Percentiles rank a stretch among this genome's conserved stretches.
Evolutionary conservation across 225 moss, liverwort and hornwort genomes (phyloP).

Genomic region (Climacium dendroides): DNA sequence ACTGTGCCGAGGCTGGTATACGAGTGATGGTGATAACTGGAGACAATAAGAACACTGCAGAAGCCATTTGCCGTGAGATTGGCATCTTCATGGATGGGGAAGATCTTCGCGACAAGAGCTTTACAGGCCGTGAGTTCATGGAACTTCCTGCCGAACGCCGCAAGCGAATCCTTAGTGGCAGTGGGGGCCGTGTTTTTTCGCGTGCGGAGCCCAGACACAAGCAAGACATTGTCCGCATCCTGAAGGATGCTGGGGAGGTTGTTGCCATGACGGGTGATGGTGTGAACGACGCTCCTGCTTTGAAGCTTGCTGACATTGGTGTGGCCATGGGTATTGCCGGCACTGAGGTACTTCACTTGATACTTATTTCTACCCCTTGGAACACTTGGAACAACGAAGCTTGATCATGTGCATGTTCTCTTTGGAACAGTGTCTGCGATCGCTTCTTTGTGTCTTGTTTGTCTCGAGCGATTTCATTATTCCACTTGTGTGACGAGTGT

Average conservation of each 20-base stretch:
- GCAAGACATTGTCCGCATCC: constrained; percentile 81
- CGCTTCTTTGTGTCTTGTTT: not conserved
- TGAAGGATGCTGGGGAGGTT: constrained; percentile 85
- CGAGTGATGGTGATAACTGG: constrained; percentile 98
- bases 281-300: constrained; percentile 93
- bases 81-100: constrained; percentile 70
- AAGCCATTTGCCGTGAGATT: constrained; percentile 93
- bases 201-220: constrained; percentile 93
- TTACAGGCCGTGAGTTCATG: constrained; percentile 83
- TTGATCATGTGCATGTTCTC: not conserved
- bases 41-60: constrained; percentile 92
- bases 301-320: constrained; percentile 96
- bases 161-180: constrained; percentile 49
- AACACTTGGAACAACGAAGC: not conserved
- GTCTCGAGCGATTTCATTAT: not conserved
- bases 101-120: constrained; percentile 61
- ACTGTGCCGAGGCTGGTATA: constrained; percentile 79
- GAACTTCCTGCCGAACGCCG: constrained; percentile 46
- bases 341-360: constrained; percentile 70
- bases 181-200: constrained; percentile 87
- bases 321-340: constrained; percentile 98
- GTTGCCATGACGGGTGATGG: constrained; percentile 99
- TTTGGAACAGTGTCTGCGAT: not conserved
- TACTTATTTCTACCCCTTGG: not conserved
- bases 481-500: not conserved